phyloP scores from a whole-genome alignment of 1,139 yeast genomes.

The Taphrina populina region DNA sequence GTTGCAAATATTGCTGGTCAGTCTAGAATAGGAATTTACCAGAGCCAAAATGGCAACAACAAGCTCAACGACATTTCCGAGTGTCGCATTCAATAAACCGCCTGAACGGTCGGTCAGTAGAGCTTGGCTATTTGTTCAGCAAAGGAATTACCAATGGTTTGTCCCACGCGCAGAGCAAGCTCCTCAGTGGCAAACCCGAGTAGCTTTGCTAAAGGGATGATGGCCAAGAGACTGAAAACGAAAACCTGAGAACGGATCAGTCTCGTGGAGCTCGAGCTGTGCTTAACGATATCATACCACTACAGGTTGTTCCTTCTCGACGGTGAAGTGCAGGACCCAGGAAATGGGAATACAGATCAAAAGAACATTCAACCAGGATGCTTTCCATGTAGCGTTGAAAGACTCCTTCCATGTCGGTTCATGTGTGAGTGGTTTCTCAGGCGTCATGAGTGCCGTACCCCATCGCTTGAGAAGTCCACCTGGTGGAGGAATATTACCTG shows the following conservation, averaged over 20 bases:
- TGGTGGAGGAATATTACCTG: constrained; percentile 1
- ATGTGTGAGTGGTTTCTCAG: constrained; percentile 7
- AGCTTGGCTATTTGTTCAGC: too few relatives aligned
- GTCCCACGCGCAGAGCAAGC: constrained; percentile 59
- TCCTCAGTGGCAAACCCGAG: constrained; percentile 80
- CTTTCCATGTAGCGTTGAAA: constrained; percentile 14
- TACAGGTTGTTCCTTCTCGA: constrained; percentile 4
- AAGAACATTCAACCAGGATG: constrained; percentile 14
- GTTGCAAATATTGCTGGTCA: too few relatives aligned
- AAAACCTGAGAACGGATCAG: constrained; percentile 46
- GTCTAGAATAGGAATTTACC: too few relatives aligned
- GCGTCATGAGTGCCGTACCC: constrained; percentile 25
- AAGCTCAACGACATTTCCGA: constrained; percentile 91
- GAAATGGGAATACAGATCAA: constrained; percentile 14
- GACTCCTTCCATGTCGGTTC: constrained; percentile 15
- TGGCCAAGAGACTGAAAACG: constrained; percentile 78
- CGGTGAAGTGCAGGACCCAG: constrained; percentile 16
- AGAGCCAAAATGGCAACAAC: constrained; percentile 91
- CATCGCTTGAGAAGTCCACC: constrained; percentile 15
- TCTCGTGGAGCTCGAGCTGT: not conserved
- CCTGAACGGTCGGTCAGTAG: not conserved
- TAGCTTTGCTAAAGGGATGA: constrained; percentile 82
- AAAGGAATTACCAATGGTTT: constrained; percentile 1
- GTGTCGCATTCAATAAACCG: constrained; percentile 46
- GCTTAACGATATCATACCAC: not conserved